Percentiles rank a stretch among this genome's conserved stretches.
Evolutionary conservation across 495 filamentous ascomycete species (phyloP).

Genomic region (Aspergillus steynii): DNA sequence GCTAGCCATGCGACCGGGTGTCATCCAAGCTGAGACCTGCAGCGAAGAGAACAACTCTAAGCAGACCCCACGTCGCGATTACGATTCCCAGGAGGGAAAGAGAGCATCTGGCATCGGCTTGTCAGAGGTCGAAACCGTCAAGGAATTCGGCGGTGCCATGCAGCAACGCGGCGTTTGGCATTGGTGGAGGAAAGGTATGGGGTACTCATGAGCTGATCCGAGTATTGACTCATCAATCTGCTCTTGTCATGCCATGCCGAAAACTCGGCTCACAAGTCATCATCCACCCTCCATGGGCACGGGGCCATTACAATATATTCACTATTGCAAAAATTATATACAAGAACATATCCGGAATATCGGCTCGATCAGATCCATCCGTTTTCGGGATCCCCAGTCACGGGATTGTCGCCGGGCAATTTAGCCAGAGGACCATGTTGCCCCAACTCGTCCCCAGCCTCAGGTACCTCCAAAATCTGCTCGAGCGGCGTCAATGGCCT

Average conservation of each 20-base stretch:
- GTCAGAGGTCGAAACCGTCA: conserved; percentile 44
- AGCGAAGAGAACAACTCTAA: neutral
- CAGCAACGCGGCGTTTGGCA: conserved; percentile 39
- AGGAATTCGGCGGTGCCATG: conserved; percentile 49
- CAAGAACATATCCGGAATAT: neutral
- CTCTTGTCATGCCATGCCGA: neutral
- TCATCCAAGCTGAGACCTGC: conserved; percentile 20
- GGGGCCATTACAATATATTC: neutral
- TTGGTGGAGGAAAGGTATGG: conserved; percentile 55
- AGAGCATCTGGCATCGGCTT: conserved; percentile 18
- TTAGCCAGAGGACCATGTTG: conserved; percentile 15
- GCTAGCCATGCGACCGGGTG: conserved; percentile 39
- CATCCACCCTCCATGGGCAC: neutral
- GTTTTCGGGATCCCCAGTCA: neutral
- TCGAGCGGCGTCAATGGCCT: conserved; percentile 8
- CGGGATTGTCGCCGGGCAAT: conserved; percentile 21
- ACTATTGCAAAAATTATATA: neutral
- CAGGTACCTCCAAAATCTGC: conserved; percentile 10
- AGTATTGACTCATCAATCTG: neutral
- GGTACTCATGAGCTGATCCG: conserved; percentile 34
- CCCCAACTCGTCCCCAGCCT: conserved; percentile 20
- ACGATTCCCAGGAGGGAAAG: neutral
- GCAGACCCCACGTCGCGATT: neutral
- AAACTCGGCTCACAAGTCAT: neutral
- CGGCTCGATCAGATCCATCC: neutral